Evolutionary conservation across 2,329 filamentous ascomycete genomes (phyloP).

Genomic region (Alternaria sp.): DNA sequence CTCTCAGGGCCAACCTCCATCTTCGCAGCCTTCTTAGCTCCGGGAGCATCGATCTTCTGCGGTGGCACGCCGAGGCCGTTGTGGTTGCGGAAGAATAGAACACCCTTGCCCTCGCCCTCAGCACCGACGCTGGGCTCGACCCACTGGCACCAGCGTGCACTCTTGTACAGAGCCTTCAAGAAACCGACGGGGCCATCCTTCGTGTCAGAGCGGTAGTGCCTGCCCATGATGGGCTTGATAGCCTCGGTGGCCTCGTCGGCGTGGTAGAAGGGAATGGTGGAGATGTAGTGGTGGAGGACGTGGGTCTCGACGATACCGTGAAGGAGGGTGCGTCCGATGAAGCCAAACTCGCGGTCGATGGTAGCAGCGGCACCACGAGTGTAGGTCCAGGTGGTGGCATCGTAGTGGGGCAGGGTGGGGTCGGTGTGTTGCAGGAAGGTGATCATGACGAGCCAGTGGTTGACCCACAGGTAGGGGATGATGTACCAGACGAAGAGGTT

Average conservation of each 20-base stretch:
- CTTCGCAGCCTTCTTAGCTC: conserved; percentile 42
- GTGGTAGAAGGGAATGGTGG: conserved; percentile 94
- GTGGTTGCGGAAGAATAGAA: conserved; percentile 93
- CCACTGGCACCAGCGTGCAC: conserved; percentile 91
- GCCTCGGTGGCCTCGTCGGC: conserved; percentile 93
- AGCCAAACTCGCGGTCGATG: conserved; percentile 96
- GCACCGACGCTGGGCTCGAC: conserved; percentile 89
- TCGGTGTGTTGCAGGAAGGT: conserved; percentile 98
- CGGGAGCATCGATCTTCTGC: conserved; percentile 24
- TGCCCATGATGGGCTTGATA: conserved; percentile 93
- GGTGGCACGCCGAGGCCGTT: conserved; percentile 77
- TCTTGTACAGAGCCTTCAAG: conserved; percentile 80
- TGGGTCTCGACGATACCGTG: conserved; percentile 98
- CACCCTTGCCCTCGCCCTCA: conserved; percentile 78
- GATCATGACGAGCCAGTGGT: conserved; percentile 99
- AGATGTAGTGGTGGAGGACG: conserved; percentile 97
- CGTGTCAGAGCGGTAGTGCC: conserved; percentile 88
- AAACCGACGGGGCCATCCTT: conserved; percentile 79
- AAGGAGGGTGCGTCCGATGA: conserved; percentile 87
- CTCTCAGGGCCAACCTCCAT: conserved; percentile 44
- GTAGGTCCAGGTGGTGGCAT: conserved; percentile 85
- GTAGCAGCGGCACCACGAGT: conserved; percentile 92
- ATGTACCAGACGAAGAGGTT: conserved; percentile 97
- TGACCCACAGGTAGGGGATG: conserved; percentile 94
- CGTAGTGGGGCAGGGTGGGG: conserved; percentile 91